Conservation (phyloP, 2,329 filamentous ascomycete species). For the Lasiodiplodia gonubiensis region DNA sequence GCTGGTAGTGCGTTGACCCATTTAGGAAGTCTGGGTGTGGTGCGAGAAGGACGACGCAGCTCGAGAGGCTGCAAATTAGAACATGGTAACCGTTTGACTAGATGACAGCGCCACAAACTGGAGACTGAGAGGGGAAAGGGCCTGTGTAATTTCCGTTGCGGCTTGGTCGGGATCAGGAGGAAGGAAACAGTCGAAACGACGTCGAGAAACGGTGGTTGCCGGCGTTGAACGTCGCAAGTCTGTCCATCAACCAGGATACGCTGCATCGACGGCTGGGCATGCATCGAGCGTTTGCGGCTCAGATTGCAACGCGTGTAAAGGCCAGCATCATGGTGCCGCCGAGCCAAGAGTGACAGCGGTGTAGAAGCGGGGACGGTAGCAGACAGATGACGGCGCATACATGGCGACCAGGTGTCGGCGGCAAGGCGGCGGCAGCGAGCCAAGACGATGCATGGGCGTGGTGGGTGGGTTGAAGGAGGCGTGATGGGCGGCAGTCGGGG, state of each 20-base stretch:
- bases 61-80: not conserved
- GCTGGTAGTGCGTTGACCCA: not conserved
- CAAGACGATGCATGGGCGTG: not conserved
- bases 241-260: not conserved
- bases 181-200: not conserved
- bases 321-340: not conserved
- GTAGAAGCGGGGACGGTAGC: slow-evolving; percentile 5
- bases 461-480: not conserved
- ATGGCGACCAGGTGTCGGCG: not conserved
- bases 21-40: not conserved
- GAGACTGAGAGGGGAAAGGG: slow-evolving; percentile 4
- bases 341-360: slow-evolving; percentile 6
- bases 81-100: not conserved
- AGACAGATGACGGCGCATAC: slow-evolving; percentile 11
- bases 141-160: slow-evolving; percentile 18
- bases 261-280: not conserved
- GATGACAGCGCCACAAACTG: not conserved
- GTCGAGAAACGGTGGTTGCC: slow-evolving; percentile 10
- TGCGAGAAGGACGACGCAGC: not conserved
- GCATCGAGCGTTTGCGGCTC: not conserved
- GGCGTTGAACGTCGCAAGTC: not conserved
- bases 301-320: not conserved
- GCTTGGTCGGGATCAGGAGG: not conserved
- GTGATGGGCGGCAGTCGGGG: not conserved
- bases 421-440: not conserved